Evolutionary conservation across 2,329 filamentous ascomycete species (phyloP).

Genomic region (Phialemonium atrogriseum): DNA sequence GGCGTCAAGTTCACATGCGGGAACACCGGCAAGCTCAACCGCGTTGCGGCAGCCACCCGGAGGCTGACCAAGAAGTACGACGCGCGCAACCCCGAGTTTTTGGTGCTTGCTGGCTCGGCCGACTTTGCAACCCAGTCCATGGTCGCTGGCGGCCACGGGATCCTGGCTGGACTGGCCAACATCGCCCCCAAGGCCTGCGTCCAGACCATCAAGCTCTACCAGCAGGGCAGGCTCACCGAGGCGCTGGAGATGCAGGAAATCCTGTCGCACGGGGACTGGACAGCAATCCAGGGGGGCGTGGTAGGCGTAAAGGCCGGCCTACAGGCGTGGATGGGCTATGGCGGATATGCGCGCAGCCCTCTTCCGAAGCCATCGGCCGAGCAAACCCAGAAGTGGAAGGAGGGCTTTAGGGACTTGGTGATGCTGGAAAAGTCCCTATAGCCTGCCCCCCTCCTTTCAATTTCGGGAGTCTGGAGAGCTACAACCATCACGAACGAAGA

Average conservation of each 20-base stretch:
- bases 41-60: slow-evolving; percentile 48
- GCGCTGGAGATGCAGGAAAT: slow-evolving; percentile 57
- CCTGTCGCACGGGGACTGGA: slow-evolving; percentile 63
- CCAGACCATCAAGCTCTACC: slow-evolving; percentile 51
- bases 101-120: slow-evolving; percentile 64
- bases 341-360: slow-evolving; percentile 40
- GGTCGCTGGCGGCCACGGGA: slow-evolving; percentile 60
- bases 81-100: slow-evolving; percentile 40
- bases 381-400: slow-evolving; percentile 42
- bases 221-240: slow-evolving; percentile 46
- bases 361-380: slow-evolving; percentile 42
- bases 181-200: slow-evolving; percentile 60
- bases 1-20: slow-evolving; percentile 64
- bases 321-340: slow-evolving; percentile 60
- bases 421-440: slow-evolving; percentile 40
- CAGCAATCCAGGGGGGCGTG: slow-evolving; percentile 62
- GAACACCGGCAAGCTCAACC: slow-evolving; percentile 63
- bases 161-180: slow-evolving; percentile 66
- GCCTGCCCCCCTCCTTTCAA: slow-evolving; percentile 1
- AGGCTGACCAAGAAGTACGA: slow-evolving; percentile 26
- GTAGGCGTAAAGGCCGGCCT: slow-evolving; percentile 64
- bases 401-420: slow-evolving; percentile 45
- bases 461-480: too few relatives aligned
- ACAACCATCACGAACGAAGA: too few relatives aligned
- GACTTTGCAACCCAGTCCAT: slow-evolving; percentile 65